Evolutionary conservation across 2,329 filamentous ascomycete species (phyloP).

Genomic region (Penicillium capsulatum): DNA sequence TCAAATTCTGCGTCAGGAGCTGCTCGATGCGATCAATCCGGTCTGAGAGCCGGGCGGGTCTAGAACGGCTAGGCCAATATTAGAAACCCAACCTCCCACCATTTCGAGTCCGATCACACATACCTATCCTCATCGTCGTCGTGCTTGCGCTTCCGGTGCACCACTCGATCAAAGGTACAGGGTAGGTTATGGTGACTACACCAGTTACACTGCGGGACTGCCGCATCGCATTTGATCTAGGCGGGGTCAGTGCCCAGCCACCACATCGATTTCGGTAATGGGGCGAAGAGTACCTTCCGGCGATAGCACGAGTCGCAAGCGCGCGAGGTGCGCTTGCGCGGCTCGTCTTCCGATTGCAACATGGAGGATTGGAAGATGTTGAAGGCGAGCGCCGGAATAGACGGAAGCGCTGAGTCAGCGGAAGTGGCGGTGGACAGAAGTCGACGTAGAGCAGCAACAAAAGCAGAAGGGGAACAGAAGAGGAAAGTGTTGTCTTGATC

Average conservation of each 20-base stretch:
- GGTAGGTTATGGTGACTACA: constrained; percentile 47
- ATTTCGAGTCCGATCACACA: too few species aligned
- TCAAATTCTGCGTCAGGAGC: constrained; percentile 32
- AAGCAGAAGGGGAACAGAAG: too few species aligned
- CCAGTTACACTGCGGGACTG: constrained; percentile 48
- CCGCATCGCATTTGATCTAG: constrained; percentile 53
- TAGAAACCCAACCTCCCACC: too few species aligned
- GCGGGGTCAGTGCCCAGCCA: too few species aligned
- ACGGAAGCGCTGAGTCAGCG: constrained; percentile 16
- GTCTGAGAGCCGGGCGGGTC: constrained; percentile 33
- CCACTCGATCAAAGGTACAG: constrained; percentile 45
- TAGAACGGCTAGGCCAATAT: constrained; percentile 22
- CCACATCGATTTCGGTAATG: background rate
- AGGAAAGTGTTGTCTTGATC: too few species aligned
- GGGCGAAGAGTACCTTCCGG: constrained; percentile 41
- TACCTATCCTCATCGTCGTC: constrained; percentile 17
- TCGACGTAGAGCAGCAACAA: too few species aligned
- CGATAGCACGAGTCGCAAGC: constrained; percentile 51
- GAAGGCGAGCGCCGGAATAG: background rate
- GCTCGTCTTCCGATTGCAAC: constrained; percentile 19
- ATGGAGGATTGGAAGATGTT: constrained; percentile 8
- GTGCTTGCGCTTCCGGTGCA: constrained; percentile 29
- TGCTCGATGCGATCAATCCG: constrained; percentile 42
- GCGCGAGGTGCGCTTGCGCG: constrained; percentile 28
- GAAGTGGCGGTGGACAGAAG: background rate